phyloP scores from a whole-genome alignment of 1,139 yeast genomes.

The Pichia sp. region DNA sequence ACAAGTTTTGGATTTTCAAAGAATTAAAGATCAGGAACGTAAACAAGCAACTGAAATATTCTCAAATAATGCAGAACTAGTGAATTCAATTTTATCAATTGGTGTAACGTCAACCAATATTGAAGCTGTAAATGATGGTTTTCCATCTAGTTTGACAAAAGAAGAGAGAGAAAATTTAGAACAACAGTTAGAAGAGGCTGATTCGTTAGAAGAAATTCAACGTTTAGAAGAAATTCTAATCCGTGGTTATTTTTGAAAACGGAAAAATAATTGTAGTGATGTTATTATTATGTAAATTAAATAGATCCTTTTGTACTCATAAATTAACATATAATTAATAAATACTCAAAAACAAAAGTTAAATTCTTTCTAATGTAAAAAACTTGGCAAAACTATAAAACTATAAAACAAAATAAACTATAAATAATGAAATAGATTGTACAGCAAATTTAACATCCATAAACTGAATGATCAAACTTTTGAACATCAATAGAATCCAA shows the following conservation, averaged over 20 bases:
- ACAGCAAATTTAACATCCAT: background rate
- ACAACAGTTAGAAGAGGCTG: slow-evolving; percentile 51
- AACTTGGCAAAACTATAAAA: background rate
- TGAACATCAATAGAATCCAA: slow-evolving; percentile 13
- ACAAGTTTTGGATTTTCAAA: slow-evolving; percentile 58
- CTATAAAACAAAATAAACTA: background rate
- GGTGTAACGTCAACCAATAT: background rate
- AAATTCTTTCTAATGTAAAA: background rate
- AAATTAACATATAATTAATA: background rate
- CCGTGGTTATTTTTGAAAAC: slow-evolving; percentile 21
- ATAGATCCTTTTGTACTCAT: background rate
- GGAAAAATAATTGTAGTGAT: background rate
- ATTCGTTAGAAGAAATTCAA: slow-evolving; percentile 68
- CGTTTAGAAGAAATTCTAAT: slow-evolving; percentile 51
- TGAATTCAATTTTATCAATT: slow-evolving; percentile 6
- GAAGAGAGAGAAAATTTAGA: slow-evolving; percentile 49
- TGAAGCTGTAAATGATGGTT: background rate
- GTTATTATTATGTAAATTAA: background rate
- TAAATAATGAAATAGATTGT: background rate
- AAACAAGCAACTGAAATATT: slow-evolving; percentile 37
- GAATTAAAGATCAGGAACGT: slow-evolving; percentile 54
- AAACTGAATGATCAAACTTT: slow-evolving; percentile 5
- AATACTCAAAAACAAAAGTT: background rate
- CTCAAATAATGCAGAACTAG: slow-evolving; percentile 33
- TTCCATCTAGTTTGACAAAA: slow-evolving; percentile 33